These are phyloP conservation scores for Thraustochytrium striatum DNA, from an alignment of 352 stramenopile species.

Conservation along the genomic window DNA sequence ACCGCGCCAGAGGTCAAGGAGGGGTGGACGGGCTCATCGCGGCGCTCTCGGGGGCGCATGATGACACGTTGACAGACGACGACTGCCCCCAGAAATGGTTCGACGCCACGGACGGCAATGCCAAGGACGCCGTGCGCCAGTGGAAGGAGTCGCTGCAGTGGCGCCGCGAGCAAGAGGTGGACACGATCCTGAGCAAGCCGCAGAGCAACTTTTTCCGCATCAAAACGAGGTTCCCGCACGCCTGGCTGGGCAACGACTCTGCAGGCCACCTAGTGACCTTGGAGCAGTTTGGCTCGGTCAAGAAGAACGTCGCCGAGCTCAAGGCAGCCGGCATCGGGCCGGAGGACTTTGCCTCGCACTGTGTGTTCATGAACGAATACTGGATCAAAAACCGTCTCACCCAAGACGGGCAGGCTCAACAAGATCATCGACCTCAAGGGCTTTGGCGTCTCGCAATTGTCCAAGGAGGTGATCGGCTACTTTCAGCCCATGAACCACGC, in stretches of 20 bases:
- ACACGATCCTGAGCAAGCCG: slow-evolving; percentile 14
- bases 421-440: slow-evolving; percentile 50
- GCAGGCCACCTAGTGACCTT: slow-evolving; percentile 33
- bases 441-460: slow-evolving; percentile 1
- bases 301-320: slow-evolving; percentile 19
- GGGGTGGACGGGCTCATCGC: slow-evolving; percentile 20
- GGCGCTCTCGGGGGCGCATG: slow-evolving; percentile 26
- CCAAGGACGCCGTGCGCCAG: slow-evolving; percentile 31
- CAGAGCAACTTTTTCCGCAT: slow-evolving; percentile 44
- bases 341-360: slow-evolving; percentile 43
- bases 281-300: slow-evolving; percentile 28
- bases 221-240: slow-evolving; percentile 36
- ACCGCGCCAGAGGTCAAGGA: neutral
- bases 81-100: slow-evolving; percentile 48
- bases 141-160: slow-evolving; percentile 34
- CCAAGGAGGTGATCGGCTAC: slow-evolving; percentile 43
- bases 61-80: slow-evolving; percentile 7
- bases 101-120: slow-evolving; percentile 44
- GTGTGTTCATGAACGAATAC: slow-evolving; percentile 48
- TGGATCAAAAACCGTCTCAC: slow-evolving; percentile 49
- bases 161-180: slow-evolving; percentile 30
- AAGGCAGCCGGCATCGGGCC: slow-evolving; percentile 6
- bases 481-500: slow-evolving; percentile 48
- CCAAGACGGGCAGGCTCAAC: slow-evolving; percentile 33
- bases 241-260: slow-evolving; percentile 15